Conservation (phyloP, 768 basidiomycete genomes). For the Dacryopinax spathularia region DNA sequence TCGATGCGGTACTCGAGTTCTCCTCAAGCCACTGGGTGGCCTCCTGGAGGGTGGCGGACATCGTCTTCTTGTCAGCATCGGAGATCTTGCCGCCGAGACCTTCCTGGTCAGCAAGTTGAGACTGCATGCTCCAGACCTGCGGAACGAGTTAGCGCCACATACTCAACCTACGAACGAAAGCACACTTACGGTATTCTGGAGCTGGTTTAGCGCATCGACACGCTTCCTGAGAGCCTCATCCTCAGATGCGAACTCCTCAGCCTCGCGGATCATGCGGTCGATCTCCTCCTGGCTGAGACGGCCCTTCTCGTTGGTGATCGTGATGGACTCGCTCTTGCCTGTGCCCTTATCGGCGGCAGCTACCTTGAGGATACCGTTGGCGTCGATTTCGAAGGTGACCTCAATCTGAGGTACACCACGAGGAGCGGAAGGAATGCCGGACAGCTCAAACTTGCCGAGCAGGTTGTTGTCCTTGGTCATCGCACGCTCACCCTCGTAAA, state of each 20-base stretch:
- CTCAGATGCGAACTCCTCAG: conserved; percentile 76
- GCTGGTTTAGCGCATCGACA: conserved; percentile 69
- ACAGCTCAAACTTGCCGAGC: conserved; percentile 92
- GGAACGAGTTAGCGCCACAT: conserved; percentile 14
- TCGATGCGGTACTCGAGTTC: conserved; percentile 55
- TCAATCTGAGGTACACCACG: conserved; percentile 96
- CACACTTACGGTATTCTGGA: conserved; percentile 45
- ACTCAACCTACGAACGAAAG: not conserved
- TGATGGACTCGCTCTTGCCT: conserved; percentile 78
- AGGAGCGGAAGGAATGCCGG: conserved; percentile 83
- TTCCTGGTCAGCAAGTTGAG: conserved; percentile 69
- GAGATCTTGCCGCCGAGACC: conserved; percentile 80
- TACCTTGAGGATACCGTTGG: conserved; percentile 92
- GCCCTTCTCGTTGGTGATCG: conserved; percentile 92
- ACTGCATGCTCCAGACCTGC: conserved; percentile 64
- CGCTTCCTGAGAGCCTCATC: conserved; percentile 67
- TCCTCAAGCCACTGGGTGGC: conserved; percentile 85
- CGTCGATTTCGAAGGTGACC: conserved; percentile 90
- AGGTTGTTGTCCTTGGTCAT: conserved; percentile 98
- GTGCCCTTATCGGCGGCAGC: conserved; percentile 87
- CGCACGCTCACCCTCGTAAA: conserved; percentile 93
- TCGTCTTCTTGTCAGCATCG: conserved; percentile 70
- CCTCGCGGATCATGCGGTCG: conserved; percentile 89
- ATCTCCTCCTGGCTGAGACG: conserved; percentile 82
- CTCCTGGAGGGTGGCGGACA: conserved; percentile 72